Conservation (phyloP, 345 rosid genomes). For the Syzygium aromaticum region DNA sequence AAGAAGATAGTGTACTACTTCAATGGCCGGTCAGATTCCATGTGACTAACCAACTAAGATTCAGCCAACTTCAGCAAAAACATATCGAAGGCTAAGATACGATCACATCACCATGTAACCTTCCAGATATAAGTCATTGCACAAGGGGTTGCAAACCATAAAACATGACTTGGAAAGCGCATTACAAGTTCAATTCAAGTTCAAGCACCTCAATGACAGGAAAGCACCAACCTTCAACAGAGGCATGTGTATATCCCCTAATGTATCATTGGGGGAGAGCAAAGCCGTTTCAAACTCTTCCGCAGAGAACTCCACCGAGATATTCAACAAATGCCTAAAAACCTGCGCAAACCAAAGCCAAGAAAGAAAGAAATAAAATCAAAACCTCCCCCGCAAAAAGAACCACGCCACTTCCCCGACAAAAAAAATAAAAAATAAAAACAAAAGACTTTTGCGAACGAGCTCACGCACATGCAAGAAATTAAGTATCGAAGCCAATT, state of each 20-base stretch:
- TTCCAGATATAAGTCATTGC: background rate
- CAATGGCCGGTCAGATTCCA: background rate
- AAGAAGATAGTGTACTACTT: background rate
- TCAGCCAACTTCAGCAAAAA: background rate
- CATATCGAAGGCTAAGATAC: background rate
- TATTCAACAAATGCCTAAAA: slow-evolving; percentile 79
- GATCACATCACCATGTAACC: background rate
- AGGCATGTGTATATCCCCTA: slow-evolving; percentile 91
- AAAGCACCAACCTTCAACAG: slow-evolving; percentile 77
- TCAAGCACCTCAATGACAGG: background rate
- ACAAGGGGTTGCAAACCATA: background rate
- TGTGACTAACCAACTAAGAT: background rate
- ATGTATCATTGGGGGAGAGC: slow-evolving; percentile 79
- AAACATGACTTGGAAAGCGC: background rate
- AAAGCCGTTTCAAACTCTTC: slow-evolving; percentile 98
- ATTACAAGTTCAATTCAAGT: background rate
- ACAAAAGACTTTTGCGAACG: background rate
- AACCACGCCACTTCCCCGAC: background rate
- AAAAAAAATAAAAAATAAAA: background rate
- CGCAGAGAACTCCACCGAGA: slow-evolving; percentile 75
- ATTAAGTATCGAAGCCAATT: slow-evolving; percentile 89
- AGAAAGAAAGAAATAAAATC: background rate
- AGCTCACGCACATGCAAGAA: slow-evolving; percentile 72
- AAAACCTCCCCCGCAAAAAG: background rate
- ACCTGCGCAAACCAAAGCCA: slow-evolving; percentile 38